Evolutionary conservation across 2,329 filamentous ascomycete species (phyloP).

Genomic region (Corniculantispora saksenae): DNA sequence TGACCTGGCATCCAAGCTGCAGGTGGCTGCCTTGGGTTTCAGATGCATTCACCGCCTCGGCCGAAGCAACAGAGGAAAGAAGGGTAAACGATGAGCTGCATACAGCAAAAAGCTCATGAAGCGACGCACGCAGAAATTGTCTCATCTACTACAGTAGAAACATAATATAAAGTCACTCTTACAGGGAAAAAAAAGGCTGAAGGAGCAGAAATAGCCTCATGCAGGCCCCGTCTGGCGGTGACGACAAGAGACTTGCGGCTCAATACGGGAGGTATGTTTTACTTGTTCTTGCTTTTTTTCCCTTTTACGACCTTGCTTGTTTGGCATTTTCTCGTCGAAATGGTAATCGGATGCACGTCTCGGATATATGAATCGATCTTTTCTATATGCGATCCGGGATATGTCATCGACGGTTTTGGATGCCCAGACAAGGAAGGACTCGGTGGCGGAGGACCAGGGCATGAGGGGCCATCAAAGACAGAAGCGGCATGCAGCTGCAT

Average conservation of each 20-base stretch:
- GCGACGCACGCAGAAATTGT: constrained; percentile 14
- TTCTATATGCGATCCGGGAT: background rate
- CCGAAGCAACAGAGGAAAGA: background rate
- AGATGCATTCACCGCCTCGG: constrained; percentile 4
- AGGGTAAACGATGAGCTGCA: background rate
- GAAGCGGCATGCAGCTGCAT: background rate
- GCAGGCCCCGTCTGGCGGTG: no score
- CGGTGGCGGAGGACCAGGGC: no score
- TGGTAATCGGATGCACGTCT: background rate
- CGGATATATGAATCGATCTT: background rate
- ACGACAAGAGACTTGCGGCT: background rate
- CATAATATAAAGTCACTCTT: no score
- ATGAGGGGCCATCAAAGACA: background rate
- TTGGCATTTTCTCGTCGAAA: background rate
- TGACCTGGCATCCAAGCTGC: background rate
- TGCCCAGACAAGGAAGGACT: no score
- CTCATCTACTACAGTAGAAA: constrained; percentile 9
- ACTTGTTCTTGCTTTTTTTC: background rate
- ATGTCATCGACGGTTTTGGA: background rate
- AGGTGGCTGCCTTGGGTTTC: constrained; percentile 10
- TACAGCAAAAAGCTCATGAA: constrained; percentile 3
- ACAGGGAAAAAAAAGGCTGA: no score
- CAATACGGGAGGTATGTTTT: background rate
- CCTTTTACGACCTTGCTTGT: background rate
- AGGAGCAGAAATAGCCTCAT: background rate